These are phyloP conservation scores for Acidomyces sp. DNA, from an alignment of 495 filamentous ascomycete species.

Conservation along the genomic window DNA sequence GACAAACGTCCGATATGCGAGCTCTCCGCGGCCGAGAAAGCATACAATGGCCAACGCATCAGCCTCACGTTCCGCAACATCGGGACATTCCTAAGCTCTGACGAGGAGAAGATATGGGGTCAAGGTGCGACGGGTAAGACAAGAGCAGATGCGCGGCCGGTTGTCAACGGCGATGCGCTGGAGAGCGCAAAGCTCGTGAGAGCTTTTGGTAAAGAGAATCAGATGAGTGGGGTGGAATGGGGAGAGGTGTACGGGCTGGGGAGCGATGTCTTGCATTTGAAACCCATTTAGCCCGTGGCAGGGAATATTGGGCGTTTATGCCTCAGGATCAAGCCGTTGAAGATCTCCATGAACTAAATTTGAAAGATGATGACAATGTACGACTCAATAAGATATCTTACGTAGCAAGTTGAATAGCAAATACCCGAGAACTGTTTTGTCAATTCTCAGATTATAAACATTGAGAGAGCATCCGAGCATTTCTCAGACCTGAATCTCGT, in stretches of 20 bases:
- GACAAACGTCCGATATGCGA: constrained; percentile 61
- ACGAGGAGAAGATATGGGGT: constrained; percentile 63
- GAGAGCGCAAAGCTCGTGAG: constrained; percentile 21
- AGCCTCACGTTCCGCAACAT: constrained; percentile 88
- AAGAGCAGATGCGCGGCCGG: constrained; percentile 39
- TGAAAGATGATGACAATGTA: no score
- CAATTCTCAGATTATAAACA: no score
- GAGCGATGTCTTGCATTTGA: constrained; percentile 75
- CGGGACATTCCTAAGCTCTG: constrained; percentile 60
- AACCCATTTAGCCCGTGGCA: no score
- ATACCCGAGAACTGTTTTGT: no score
- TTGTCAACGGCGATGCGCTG: constrained; percentile 31
- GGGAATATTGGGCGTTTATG: no score
- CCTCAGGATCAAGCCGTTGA: no score
- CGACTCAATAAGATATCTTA: no score
- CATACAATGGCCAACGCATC: constrained; percentile 65
- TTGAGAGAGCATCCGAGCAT: no score
- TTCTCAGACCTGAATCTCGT: no score
- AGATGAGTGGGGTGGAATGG: constrained; percentile 47
- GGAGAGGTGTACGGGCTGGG: constrained; percentile 60
- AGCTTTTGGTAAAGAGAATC: constrained; percentile 28
- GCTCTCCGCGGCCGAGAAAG: constrained; percentile 56
- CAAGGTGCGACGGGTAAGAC: constrained; percentile 70
- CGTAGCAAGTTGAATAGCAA: no score
- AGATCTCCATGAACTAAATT: no score